Evolutionary conservation across 257 asterid species (phyloP), one percentile per base, ranked within the genome.

Genomic region (Petrea volubilis): DNA sequence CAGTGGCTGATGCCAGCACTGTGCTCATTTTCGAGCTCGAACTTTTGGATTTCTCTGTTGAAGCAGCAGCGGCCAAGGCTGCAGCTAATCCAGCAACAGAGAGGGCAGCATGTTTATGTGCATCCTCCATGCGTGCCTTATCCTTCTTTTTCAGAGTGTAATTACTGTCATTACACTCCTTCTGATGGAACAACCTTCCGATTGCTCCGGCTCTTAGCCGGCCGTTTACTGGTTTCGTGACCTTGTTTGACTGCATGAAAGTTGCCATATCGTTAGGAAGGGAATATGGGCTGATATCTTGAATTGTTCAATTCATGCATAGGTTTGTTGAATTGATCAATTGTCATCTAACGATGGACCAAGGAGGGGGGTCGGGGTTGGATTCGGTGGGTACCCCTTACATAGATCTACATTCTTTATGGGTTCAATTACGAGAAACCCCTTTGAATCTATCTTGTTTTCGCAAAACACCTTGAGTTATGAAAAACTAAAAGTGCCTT

Each of bases 41-140:
- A 24, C 61, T 63, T 15, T 66, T 78, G 2, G 79, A 68, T 50
- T 71, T 85, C 73, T 82, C 88, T 12, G 89, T 72, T 40, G 95
- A 52, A 24, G 64, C 55, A 18, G 81, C 82, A 3, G 92, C 80
- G 12, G 96, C 96, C 67, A 90, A 18, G 5, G 93, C 97, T 52
- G 96, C 96, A 9, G 98, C 96, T 56, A 93, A 74, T 51, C 93
- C 96, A 15, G 98, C 98, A 63, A 93, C 75, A 13, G 96, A 87
- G 31, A 93, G 80, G 36, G 77, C 72, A 2, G 93, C 74, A 50
- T 93, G 98, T 71, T 67, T 77, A 18, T 74, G 95, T 0, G 98
- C 96, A 4, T 84, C 87, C 60, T 88, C 96, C 51, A 85, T 50
- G 2, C 98, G 87, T 0, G 77, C 90, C 71, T 88, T 93, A 21